phyloP scores from a whole-genome alignment of 352 stramenopile genomes.

The Phytophthora sp. region DNA sequence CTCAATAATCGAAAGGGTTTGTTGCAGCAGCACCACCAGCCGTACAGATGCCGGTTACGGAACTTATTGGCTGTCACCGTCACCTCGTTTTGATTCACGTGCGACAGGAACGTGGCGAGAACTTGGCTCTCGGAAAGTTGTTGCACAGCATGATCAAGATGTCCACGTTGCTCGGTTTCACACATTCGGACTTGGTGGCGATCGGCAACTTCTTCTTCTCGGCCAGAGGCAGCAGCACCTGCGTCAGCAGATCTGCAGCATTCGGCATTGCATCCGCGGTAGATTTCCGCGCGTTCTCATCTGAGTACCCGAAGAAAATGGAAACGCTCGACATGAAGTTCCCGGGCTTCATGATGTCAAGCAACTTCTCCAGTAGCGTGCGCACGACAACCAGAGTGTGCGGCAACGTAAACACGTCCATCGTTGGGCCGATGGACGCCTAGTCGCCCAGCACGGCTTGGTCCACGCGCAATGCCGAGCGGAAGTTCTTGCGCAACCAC shows the following conservation, averaged over 20 bases:
- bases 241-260: constrained; percentile 73
- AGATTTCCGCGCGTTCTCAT: constrained; percentile 34
- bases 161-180: constrained; percentile 90
- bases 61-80: constrained; percentile 95
- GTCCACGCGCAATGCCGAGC: constrained; percentile 91
- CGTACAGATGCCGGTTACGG: constrained; percentile 94
- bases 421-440: constrained; percentile 68
- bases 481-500: constrained; percentile 80
- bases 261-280: constrained; percentile 35
- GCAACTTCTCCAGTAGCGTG: constrained; percentile 90
- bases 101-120: constrained; percentile 95
- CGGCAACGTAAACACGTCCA: constrained; percentile 57
- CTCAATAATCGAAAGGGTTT: constrained; percentile 94
- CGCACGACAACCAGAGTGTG: constrained; percentile 81
- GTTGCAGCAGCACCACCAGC: constrained; percentile 96
- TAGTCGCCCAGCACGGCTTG: constrained; percentile 90
- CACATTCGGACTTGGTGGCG: constrained; percentile 94
- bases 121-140: constrained; percentile 91
- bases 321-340: constrained; percentile 96
- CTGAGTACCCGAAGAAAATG: constrained; percentile 83
- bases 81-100: constrained; percentile 95
- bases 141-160: constrained; percentile 88
- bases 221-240: constrained; percentile 91
- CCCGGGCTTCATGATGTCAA: constrained; percentile 91
- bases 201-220: constrained; percentile 90